Evolutionary conservation across 176 grass and related monocot genomes (phyloP).

Genomic region (Saccharum officinarum): DNA sequence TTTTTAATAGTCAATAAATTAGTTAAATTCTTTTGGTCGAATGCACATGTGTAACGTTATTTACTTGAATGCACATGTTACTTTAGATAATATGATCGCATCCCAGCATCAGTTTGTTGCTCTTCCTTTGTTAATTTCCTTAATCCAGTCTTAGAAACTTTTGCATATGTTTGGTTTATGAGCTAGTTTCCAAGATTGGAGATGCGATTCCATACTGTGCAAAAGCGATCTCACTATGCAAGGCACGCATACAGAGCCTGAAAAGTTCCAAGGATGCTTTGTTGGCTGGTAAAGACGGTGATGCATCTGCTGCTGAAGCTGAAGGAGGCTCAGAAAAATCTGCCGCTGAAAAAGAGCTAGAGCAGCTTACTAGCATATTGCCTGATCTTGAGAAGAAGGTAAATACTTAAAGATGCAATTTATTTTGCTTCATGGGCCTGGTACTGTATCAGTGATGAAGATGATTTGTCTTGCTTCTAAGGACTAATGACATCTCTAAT

Average conservation of each 20-base stretch:
- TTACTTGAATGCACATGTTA: conserved; percentile 10
- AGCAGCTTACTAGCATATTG: conserved; percentile 65
- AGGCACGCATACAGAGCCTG: conserved; percentile 72
- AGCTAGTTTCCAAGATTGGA: conserved; percentile 58
- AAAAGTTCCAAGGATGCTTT: conserved; percentile 43
- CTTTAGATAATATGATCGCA: background rate
- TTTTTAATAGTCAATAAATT: background rate
- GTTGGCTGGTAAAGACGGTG: conserved; percentile 41
- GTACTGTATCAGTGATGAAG: background rate
- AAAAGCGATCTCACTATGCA: conserved; percentile 76
- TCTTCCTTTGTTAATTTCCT: conserved; percentile 35
- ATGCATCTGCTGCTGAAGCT: conserved; percentile 38
- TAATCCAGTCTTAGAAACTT: conserved; percentile 78
- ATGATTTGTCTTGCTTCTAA: background rate
- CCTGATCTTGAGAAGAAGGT: conserved; percentile 99
- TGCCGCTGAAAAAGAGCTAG: conserved; percentile 61
- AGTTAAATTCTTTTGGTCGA: background rate
- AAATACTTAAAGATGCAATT: conserved; percentile 7
- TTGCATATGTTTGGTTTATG: conserved; percentile 80
- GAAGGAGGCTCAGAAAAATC: conserved; percentile 53
- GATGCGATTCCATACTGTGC: conserved; percentile 85
- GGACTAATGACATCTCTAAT: conserved; percentile 29
- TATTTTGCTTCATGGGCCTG: conserved; percentile 25
- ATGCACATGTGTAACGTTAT: background rate
- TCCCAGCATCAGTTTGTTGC: background rate